Evolutionary conservation across 306 rosid genomes (phyloP), one percentile per base, ranked within the genome.

Genomic region (Malus asiatica): DNA sequence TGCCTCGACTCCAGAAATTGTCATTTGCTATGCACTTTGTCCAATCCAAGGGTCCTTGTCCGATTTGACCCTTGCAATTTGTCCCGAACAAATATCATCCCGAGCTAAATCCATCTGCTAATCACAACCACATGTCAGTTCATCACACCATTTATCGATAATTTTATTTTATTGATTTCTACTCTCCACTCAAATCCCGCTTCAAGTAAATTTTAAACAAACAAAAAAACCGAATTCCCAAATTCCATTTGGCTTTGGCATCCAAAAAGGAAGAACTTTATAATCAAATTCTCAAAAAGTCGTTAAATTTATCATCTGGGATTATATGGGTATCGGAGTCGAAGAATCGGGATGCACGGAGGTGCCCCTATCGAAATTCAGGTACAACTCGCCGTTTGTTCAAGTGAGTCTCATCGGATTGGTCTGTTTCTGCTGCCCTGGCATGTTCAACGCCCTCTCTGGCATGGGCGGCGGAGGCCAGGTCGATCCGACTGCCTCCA

Each of bases 381-480:
- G 97, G 69, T 86, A 84, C 78, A 95, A 92, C 82, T 92, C 99
- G 11, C 99, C 99, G 0, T 27, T 90, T 0, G 78, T 84, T 2
- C 99, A 95, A 64, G 77, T 90, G 2, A 40, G 72, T 6, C 84
- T 95, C 1, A 90, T 90, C 3, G 99, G 99, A 0, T 9, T 90
- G 0, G 97, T 95, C 42, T 95, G 99, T 29, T 95, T 95, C 44
- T 95, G 97, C 33, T 95, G 97, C 59, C 99, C 98, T 2, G 97
- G 98, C 4, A 95, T 95, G 99, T 95, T 88, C 90, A 95, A 89
- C 33, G 99, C 97, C 25, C 92, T 95, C 35, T 86, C 92, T 2
- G 97, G 99, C 38, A 90, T 95, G 96, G 99, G 97, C 0, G 99
- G 93, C 1, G 96, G 97, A 0, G 98, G 98, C 22, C 99, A 95